Evolutionary conservation across 139 green algal genomes (phyloP).

Genomic region (Haematococcus lacustris): DNA sequence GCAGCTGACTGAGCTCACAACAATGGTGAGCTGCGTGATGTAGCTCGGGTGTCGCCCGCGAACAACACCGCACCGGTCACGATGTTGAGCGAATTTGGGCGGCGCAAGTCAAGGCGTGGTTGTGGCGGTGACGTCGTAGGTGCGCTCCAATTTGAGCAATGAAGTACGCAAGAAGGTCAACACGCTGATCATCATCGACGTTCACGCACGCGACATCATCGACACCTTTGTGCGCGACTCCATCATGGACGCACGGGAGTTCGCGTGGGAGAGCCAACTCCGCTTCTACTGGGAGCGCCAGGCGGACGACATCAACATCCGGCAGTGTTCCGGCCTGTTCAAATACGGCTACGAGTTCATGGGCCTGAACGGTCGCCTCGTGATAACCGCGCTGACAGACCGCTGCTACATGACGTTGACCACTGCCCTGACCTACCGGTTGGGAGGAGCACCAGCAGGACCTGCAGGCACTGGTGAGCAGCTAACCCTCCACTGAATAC

Average conservation of each 20-base stretch:
- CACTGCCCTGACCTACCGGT: slow-evolving; percentile 67
- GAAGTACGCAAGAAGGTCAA: slow-evolving; percentile 79
- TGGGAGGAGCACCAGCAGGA: slow-evolving; percentile 70
- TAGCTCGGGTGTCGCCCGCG: too few species aligned
- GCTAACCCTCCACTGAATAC: too few species aligned
- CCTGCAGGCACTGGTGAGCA: slow-evolving; percentile 70
- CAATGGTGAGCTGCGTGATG: slow-evolving; percentile 49
- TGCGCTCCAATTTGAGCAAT: slow-evolving; percentile 52
- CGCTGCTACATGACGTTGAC: slow-evolving; percentile 86
- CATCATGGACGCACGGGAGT: slow-evolving; percentile 74
- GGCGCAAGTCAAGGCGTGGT: too few species aligned
- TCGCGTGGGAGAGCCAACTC: slow-evolving; percentile 81
- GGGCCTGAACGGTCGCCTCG: slow-evolving; percentile 75
- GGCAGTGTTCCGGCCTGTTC: slow-evolving; percentile 67
- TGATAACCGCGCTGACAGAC: slow-evolving; percentile 79
- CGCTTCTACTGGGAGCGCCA: slow-evolving; percentile 73
- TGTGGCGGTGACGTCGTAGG: slow-evolving; percentile 17
- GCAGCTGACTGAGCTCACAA: slow-evolving; percentile 69
- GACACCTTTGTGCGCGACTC: slow-evolving; percentile 75
- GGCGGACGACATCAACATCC: slow-evolving; percentile 73
- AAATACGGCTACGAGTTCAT: slow-evolving; percentile 80
- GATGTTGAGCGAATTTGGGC: too few species aligned
- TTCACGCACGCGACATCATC: slow-evolving; percentile 82
- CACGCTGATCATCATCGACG: slow-evolving; percentile 80
- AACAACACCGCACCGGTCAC: too few species aligned